Conservation (phyloP, 768 basidiomycete genomes). For the Postia placenta region DNA sequence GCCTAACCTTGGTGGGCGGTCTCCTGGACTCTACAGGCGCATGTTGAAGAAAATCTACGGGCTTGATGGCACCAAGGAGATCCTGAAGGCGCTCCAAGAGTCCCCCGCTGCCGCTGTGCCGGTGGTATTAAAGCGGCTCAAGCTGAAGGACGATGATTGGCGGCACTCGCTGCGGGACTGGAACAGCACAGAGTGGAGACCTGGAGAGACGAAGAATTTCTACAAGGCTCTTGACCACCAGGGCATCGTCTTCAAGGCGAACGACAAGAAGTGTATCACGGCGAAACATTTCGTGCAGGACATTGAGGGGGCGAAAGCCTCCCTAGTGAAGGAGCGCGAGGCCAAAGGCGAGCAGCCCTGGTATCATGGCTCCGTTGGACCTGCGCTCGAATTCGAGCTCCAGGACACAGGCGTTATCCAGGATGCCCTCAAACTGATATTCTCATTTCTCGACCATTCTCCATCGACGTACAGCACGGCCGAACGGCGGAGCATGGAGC, state of each 20-base stretch:
- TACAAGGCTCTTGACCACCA: slow-evolving; percentile 98
- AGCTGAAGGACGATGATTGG: slow-evolving; percentile 97
- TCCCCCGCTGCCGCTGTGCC: slow-evolving; percentile 87
- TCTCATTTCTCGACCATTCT: slow-evolving; percentile 86
- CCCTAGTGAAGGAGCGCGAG: slow-evolving; percentile 40
- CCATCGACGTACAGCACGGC: slow-evolving; percentile 64
- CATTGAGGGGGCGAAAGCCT: slow-evolving; percentile 62
- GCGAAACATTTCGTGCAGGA: slow-evolving; percentile 78
- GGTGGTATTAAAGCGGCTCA: slow-evolving; percentile 82
- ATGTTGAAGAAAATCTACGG: slow-evolving; percentile 95
- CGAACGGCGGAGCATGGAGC: slow-evolving; percentile 81
- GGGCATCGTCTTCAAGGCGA: slow-evolving; percentile 88
- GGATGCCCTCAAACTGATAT: slow-evolving; percentile 86
- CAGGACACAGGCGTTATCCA: slow-evolving; percentile 75
- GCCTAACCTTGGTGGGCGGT: slow-evolving; percentile 83
- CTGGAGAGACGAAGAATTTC: slow-evolving; percentile 95
- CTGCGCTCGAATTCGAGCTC: slow-evolving; percentile 78
- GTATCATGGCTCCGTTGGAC: slow-evolving; percentile 31
- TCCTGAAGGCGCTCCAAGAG: slow-evolving; percentile 85
- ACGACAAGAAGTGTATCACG: slow-evolving; percentile 91
- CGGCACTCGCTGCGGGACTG: slow-evolving; percentile 89
- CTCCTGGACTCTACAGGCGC: slow-evolving; percentile 85
- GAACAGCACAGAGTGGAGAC: slow-evolving; percentile 95
- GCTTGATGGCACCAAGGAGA: slow-evolving; percentile 64
- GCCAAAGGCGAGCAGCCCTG: not conserved